Base-by-base conservation (phyloP, 1,139 yeast species). In the Pichia inconspicua region DNA sequence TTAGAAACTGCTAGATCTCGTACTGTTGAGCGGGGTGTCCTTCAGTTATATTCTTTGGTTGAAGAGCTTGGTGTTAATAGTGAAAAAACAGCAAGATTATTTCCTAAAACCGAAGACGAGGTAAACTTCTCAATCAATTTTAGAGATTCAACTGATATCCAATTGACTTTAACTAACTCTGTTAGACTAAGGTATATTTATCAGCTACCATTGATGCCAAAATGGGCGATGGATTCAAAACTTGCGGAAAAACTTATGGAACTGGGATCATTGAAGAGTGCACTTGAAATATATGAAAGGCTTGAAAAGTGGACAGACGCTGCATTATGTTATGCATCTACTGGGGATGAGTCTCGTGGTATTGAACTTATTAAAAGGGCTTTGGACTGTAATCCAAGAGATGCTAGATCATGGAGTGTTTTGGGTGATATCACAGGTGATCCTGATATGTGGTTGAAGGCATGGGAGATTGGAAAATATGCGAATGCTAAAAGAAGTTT, bases 1-100 rank as follows among this genome's bases (percentile, higher is more conserved):
- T 70, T 90, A 41, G 98, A 94, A 64, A 78, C 96, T 0, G 74
- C 74, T 42, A 83, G 82, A 54, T 81, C 95, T 4, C 82, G 86
- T 61, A 90, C 97, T 1, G 82, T 90, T 25, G 98, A 94, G 66
- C 77, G 98, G 65, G 97, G 97, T 47, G 82, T 90, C 14, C 71
- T 92, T 47, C 98, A 94, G 66, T 82, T 94, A 83, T 94, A 92
- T 46, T 82, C 95, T 5, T 71, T 94, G 45, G 92, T 90, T 30
- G 97, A 90, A 61, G 97, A 90, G 63, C 71, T 89, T 41, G 96
- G 95, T 1, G 73, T 83, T 50, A 80, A 81, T 49, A 58, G 65
- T 15, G 78, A 86, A 46, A 73, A 76, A 51, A 68, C 82, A 2
- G 63, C 65, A 3, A 73, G 82, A 52, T 66, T 80, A 47, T 73